These are phyloP conservation scores for Tylopilus sp. DNA, from an alignment of 1,284 basidiomycete genomes.

Conservation along the genomic window DNA sequence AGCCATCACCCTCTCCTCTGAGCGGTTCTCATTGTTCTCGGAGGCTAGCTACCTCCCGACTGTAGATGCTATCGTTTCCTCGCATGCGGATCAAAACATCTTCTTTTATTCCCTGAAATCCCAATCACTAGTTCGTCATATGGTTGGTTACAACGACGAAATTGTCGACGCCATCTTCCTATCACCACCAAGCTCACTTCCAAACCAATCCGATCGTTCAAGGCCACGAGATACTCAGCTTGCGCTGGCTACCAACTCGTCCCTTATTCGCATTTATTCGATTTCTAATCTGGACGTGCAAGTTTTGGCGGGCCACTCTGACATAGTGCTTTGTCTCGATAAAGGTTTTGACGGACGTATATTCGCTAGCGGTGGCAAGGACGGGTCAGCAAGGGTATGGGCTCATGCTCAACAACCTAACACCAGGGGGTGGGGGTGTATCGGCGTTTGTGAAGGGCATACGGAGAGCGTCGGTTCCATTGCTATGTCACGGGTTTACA, in stretches of 20 bases:
- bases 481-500: conserved; percentile 57
- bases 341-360: conserved; percentile 61
- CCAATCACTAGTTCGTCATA: conserved; percentile 66
- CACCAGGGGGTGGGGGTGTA: conserved; percentile 60
- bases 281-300: conserved; percentile 70
- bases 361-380: conserved; percentile 89
- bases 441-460: conserved; percentile 89
- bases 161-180: conserved; percentile 88
- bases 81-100: conserved; percentile 96
- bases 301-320: conserved; percentile 81
- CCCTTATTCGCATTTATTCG: conserved; percentile 84
- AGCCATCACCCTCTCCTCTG: conserved; percentile 32
- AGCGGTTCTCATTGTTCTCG: conserved; percentile 20
- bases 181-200: conserved; percentile 37
- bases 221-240: conserved; percentile 61
- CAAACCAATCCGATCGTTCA: conserved; percentile 13
- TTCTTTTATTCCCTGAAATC: conserved; percentile 75
- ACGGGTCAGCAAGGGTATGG: conserved; percentile 87
- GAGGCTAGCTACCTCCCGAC: conserved; percentile 60
- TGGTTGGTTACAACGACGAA: conserved; percentile 98
- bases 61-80: conserved; percentile 69
- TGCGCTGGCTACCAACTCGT: conserved; percentile 94
- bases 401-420: conserved; percentile 37
- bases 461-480: conserved; percentile 92
- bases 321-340: conserved; percentile 88